Evolutionary conservation across 371 early-diverging fungal species (phyloP), one percentile per base, ranked within the genome.

Genomic region (Thermomucor indicae-seudaticae): DNA sequence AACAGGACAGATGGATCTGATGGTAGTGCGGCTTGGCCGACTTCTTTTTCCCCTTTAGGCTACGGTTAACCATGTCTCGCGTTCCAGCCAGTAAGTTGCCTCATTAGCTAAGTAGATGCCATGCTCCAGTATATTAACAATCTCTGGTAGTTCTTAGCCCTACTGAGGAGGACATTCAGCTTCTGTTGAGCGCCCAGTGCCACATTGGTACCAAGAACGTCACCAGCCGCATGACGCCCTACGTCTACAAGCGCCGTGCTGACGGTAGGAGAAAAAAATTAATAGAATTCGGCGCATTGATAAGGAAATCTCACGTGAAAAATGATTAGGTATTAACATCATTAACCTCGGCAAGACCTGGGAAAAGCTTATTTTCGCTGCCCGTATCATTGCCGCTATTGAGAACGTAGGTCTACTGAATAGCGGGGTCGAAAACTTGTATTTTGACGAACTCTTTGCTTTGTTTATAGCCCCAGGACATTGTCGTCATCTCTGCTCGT

Each of bases 361-460:
- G 98, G 98, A 99, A 80, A 99, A 99, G 88, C 75, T 99, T 29
- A 89, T 98, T 44, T 77, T 99, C 45, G 99, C 99, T 55, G 97
- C 99, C 57, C 93, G 99, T 78, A 84, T 95, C 72, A 92, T 99
- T 62, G 94, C 93, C 51, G 83, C 93, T 62, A 85, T 98, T 62
- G 93, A 94, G 78, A 92, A 97, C 85, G 60, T 64, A 52, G 56
- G 64, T 49, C 7, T 29, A 39, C 19, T 19, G 7, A 1, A 31
- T 30, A 30, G 22, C 11, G 25, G 14, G 23, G 28, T 19, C 28
- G n/a, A n/a, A n/a, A n/a, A n/a, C n/a, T n/a, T n/a, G n/a, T n/a
- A n/a, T n/a, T n/a, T n/a, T n/a, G n/a, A n/a, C n/a, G n/a, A n/a
- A n/a, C n/a, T n/a, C n/a, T n/a, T n/a, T n/a, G n/a, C n/a, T n/a